Evolutionary conservation across 2,329 filamentous ascomycete species (phyloP).

Genomic region (Trichoderma koningii): DNA sequence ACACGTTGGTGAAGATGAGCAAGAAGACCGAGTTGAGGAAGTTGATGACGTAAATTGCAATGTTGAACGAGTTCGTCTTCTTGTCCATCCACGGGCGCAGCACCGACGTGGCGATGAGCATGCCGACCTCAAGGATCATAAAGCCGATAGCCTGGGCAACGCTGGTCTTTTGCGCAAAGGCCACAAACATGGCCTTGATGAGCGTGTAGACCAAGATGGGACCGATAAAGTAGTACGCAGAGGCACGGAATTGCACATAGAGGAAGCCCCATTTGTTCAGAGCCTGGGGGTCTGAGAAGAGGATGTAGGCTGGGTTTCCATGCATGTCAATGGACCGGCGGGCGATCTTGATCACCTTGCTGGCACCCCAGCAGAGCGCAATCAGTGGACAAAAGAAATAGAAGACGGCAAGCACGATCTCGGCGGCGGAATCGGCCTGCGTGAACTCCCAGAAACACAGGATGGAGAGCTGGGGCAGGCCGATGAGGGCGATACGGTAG

Average conservation of each 20-base stretch:
- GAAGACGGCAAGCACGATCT: conserved; percentile 83
- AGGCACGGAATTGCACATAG: conserved; percentile 94
- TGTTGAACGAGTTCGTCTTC: conserved; percentile 96
- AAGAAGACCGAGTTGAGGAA: conserved; percentile 90
- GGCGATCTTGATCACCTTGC: conserved; percentile 86
- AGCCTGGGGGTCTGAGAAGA: conserved; percentile 88
- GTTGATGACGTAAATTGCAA: conserved; percentile 85
- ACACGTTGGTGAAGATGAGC: conserved; percentile 83
- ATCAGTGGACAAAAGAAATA: conserved; percentile 80
- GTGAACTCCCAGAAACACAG: conserved; percentile 95
- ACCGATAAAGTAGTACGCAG: conserved; percentile 92
- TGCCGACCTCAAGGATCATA: conserved; percentile 77
- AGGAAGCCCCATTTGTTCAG: conserved; percentile 98
- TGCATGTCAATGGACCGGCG: conserved; percentile 87
- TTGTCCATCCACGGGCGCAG: conserved; percentile 98
- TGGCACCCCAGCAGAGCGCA: conserved; percentile 81
- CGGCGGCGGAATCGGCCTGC: conserved; percentile 77
- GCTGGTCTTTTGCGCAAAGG: conserved; percentile 63
- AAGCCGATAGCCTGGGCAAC: conserved; percentile 81
- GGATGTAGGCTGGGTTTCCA: conserved; percentile 94
- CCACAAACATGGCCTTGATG: conserved; percentile 88
- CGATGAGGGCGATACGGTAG: conserved; percentile 86
- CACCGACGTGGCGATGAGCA: conserved; percentile 76
- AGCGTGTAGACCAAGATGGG: conserved; percentile 76
- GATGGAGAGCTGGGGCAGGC: conserved; percentile 87